Evolutionary conservation across 192 early-diverging fungal species (phyloP).

Genomic region (Chytriomyces sp.): DNA sequence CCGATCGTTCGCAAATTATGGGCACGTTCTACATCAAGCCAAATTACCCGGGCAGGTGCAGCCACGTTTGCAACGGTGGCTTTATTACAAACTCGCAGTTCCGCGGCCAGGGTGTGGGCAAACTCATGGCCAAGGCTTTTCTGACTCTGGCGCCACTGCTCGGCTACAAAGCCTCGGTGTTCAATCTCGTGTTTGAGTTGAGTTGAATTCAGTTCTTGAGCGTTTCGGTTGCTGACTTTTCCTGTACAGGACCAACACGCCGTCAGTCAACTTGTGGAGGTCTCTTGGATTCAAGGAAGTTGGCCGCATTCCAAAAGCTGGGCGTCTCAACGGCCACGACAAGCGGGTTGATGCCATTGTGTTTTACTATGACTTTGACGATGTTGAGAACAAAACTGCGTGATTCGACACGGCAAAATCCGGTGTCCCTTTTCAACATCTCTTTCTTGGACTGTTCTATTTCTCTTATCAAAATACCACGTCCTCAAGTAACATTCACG

Average conservation of each 20-base stretch:
- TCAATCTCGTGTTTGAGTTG: constrained; percentile 78
- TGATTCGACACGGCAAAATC: no score
- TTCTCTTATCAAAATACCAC: no score
- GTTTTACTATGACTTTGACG: constrained; percentile 76
- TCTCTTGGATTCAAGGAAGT: constrained; percentile 69
- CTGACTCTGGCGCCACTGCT: constrained; percentile 64
- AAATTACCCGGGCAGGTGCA: constrained; percentile 77
- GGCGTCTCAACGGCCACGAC: constrained; percentile 52
- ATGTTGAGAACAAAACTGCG: no score
- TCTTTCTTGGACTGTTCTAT: no score
- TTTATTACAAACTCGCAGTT: constrained; percentile 61
- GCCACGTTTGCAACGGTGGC: constrained; percentile 75
- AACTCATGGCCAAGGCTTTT: constrained; percentile 67
- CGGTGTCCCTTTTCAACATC: no score
- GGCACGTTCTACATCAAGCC: constrained; percentile 80
- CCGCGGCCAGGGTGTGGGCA: constrained; percentile 65
- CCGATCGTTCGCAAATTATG: constrained; percentile 28
- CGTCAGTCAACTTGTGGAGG: constrained; percentile 62
- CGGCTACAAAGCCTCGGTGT: constrained; percentile 76
- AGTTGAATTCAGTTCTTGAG: background rate
- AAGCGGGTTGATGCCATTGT: constrained; percentile 72
- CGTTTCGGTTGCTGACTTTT: no score
- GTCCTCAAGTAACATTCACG: no score
- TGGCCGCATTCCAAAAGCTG: constrained; percentile 73
- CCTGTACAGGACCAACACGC: background rate